Percentiles rank a stretch among this genome's conserved stretches.
These are phyloP conservation scores for Monosporascus sp. DNA, from an alignment of 2,329 filamentous ascomycete genomes.

Conservation along the genomic window DNA sequence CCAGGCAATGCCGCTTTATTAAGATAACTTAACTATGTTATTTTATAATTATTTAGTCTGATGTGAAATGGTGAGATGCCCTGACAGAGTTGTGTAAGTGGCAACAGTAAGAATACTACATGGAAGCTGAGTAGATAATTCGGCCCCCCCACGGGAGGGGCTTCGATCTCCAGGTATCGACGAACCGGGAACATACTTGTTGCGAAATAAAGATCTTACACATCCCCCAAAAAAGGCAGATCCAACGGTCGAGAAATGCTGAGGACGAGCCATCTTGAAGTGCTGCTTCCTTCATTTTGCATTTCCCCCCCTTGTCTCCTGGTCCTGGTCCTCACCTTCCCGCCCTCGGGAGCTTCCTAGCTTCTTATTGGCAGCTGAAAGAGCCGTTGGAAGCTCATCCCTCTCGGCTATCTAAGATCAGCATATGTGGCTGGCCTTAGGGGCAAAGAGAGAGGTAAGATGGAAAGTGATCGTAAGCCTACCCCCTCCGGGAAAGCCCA, in stretches of 20 bases:
- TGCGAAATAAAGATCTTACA: background rate
- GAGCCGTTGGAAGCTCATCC: constrained; percentile 3
- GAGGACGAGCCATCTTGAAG: background rate
- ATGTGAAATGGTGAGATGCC: background rate
- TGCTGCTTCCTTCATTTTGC: background rate
- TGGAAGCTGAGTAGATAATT: background rate
- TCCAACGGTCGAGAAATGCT: background rate
- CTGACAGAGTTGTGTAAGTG: background rate
- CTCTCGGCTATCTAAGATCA: constrained; percentile 5
- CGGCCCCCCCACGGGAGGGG: background rate
- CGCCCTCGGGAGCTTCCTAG: constrained; percentile 11
- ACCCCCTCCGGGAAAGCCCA: no score
- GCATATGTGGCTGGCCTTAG: background rate
- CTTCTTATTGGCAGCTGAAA: constrained; percentile 8
- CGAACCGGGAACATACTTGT: background rate
- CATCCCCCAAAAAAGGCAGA: background rate
- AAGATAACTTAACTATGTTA: background rate
- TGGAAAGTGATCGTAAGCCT: no score
- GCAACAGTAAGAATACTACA: background rate
- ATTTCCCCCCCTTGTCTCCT: background rate
- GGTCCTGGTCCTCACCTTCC: constrained; percentile 4
- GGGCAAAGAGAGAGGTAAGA: no score
- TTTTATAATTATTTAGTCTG: background rate
- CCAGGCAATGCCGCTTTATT: background rate
- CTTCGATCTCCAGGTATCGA: background rate